Base-by-base conservation (phyloP, 495 filamentous ascomycete species). In the Hyaloscypha hepaticicola region DNA sequence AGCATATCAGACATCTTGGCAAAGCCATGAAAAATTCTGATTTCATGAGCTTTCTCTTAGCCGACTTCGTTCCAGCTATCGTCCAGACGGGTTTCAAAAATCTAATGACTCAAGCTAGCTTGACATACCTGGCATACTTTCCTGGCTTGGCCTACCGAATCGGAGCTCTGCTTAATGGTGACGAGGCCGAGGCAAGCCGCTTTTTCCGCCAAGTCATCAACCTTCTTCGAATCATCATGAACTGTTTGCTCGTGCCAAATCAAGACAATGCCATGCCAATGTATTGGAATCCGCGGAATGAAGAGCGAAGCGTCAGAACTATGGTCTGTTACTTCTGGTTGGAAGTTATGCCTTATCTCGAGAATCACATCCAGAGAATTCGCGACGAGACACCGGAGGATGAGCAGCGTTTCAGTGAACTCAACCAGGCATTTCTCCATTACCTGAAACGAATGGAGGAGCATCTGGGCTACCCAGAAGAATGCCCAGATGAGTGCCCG, bases 1-100 rank as follows among this genome's bases (percentile, higher is more conserved):
- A 78, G 16, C 80, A 83, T 64, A 57, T 61, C 14, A 45, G 11
- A 2, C 79, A 80, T n/a, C 60, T 83, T 26, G 66, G 63, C 25
- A 71, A 73, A 66, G 79, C 78, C 2, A 77, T 82, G 77, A 62
- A 64, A 11, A 69, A 78, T 31, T 33, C 59, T 16, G 66, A 77
- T 27, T 75, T 84, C 27, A 61, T 74, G 61, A 70, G 70, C 9
- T 84, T 83, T 64, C 69, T 80, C 22, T 38, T 70, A 3, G 34
- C 50, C 1, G 51, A 70, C 26, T 70, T 70, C 33, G 27, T 67
- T 11, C 68, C 68, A 11, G 64, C 65, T 24, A 49, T 55, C 28
- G 24, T 70, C 29, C 45, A 50, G 48, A 57, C 48, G 6, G 64
- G 68, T 0, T 70, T 70, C 33, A 33, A 27, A 25, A 50, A 29